Conservation (phyloP, 2,329 filamentous ascomycete species). For the Neocucurbitaria cava region DNA sequence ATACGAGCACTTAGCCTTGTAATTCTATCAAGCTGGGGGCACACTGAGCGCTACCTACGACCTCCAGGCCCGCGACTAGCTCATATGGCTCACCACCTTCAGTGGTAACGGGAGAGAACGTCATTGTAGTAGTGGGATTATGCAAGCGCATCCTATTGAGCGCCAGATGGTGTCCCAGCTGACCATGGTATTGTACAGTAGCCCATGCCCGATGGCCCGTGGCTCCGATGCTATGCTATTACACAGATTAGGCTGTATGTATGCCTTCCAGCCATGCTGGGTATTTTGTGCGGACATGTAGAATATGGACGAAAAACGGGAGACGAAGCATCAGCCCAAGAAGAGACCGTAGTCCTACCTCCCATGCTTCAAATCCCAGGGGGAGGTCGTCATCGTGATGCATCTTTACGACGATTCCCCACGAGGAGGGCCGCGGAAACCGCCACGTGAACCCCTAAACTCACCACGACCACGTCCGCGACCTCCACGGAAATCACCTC, state of each 20-base stretch:
- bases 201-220: slow-evolving; percentile 37
- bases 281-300: slow-evolving; percentile 32
- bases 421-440: slow-evolving; percentile 39
- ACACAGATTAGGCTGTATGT: slow-evolving; percentile 43
- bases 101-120: background rate
- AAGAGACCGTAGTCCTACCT: slow-evolving; percentile 5
- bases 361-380: slow-evolving; percentile 4
- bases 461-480: slow-evolving; percentile 55
- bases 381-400: background rate
- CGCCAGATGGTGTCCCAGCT: slow-evolving; percentile 32
- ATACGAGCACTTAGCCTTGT: background rate
- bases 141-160: slow-evolving; percentile 34
- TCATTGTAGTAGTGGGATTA: background rate
- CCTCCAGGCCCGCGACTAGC: background rate
- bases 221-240: slow-evolving; percentile 50
- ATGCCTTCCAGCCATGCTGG: slow-evolving; percentile 32
- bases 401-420: slow-evolving; percentile 33
- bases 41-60: background rate
- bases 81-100: background rate
- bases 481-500: slow-evolving; percentile 47
- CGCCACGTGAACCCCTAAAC: slow-evolving; percentile 53
- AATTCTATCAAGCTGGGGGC: background rate
- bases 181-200: slow-evolving; percentile 42
- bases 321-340: slow-evolving; percentile 18
- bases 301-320: slow-evolving; percentile 20